phyloP scores from a whole-genome alignment of 495 filamentous ascomycete species.

The Cenococcum geophilum region DNA sequence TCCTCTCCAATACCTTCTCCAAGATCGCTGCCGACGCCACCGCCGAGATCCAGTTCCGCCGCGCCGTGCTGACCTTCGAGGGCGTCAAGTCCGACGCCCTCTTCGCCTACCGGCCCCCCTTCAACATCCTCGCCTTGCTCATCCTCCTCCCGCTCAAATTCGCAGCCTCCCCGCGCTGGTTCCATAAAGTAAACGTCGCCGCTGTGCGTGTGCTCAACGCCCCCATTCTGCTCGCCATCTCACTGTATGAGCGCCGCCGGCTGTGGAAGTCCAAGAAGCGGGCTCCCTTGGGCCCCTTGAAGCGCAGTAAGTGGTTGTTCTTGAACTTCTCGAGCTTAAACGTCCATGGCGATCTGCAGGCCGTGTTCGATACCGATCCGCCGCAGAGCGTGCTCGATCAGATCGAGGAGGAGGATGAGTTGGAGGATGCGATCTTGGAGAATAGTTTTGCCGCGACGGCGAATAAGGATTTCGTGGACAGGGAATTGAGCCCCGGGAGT shows the following conservation, averaged over 20 bases:
- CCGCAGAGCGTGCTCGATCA: constrained; percentile 51
- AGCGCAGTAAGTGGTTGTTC: constrained; percentile 25
- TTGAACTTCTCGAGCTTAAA: constrained; percentile 52
- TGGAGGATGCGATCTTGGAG: constrained; percentile 31
- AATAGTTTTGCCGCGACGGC: constrained; percentile 26
- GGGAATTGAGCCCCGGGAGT: constrained; percentile 21
- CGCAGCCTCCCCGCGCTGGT: constrained; percentile 60
- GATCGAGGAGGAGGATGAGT: constrained; percentile 46
- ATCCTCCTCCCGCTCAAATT: constrained; percentile 61
- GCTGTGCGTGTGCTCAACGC: constrained; percentile 58
- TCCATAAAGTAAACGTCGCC: constrained; percentile 69
- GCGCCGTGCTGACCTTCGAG: constrained; percentile 67
- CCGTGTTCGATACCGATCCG: constrained; percentile 62
- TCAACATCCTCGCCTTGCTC: constrained; percentile 63
- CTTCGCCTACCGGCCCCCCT: constrained; percentile 67
- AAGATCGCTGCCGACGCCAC: constrained; percentile 58
- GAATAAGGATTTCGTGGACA: neutral
- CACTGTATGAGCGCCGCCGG: constrained; percentile 50
- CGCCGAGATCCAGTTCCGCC: constrained; percentile 65
- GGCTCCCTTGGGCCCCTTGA: constrained; percentile 9
- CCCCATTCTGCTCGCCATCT: constrained; percentile 57
- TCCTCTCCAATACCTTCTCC: constrained; percentile 65
- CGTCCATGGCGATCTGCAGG: constrained; percentile 59
- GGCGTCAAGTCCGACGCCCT: constrained; percentile 69
- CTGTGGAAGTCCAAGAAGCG: constrained; percentile 37